Percentiles rank a stretch among this genome's conserved stretches.
Evolutionary conservation across 192 early-diverging fungal genomes (phyloP).

Genomic region (Dissophora ornata): DNA sequence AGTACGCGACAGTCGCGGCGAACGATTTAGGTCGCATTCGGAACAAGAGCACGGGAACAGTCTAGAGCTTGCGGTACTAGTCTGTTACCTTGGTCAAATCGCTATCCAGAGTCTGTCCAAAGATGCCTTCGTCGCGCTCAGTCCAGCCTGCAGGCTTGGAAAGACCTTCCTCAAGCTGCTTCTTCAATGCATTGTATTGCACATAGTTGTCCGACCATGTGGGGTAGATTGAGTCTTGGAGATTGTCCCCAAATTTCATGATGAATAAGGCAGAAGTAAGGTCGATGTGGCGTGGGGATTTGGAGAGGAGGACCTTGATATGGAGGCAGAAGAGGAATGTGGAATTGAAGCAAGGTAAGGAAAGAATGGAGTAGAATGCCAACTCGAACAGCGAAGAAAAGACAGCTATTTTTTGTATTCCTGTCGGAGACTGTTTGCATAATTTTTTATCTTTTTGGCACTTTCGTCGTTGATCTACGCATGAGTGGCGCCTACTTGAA

Average conservation of each 20-base stretch:
- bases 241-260: slow-evolving; percentile 93
- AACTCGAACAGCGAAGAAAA: too few relatives aligned
- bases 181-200: slow-evolving; percentile 88
- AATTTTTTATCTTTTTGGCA: too few relatives aligned
- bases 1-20: too few relatives aligned
- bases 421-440: too few relatives aligned
- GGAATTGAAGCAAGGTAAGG: too few relatives aligned
- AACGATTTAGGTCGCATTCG: too few relatives aligned
- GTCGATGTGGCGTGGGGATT: too few relatives aligned
- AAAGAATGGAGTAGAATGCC: too few relatives aligned
- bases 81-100: slow-evolving; percentile 95
- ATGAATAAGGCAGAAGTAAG: not conserved
- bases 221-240: slow-evolving; percentile 74
- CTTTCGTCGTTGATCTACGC: too few relatives aligned
- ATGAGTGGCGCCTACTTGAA: too few relatives aligned
- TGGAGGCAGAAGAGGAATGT: not conserved
- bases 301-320: not conserved
- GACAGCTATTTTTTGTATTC: too few relatives aligned
- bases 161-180: slow-evolving; percentile 76
- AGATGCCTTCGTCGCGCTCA: slow-evolving; percentile 88
- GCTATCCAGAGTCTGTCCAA: slow-evolving; percentile 89
- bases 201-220: slow-evolving; percentile 87
- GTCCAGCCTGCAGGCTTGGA: slow-evolving; percentile 76
- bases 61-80: not conserved
- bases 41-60: too few relatives aligned